Conservation (phyloP, 371 early-diverging fungal genomes). For the Capniomyces stellatus region DNA sequence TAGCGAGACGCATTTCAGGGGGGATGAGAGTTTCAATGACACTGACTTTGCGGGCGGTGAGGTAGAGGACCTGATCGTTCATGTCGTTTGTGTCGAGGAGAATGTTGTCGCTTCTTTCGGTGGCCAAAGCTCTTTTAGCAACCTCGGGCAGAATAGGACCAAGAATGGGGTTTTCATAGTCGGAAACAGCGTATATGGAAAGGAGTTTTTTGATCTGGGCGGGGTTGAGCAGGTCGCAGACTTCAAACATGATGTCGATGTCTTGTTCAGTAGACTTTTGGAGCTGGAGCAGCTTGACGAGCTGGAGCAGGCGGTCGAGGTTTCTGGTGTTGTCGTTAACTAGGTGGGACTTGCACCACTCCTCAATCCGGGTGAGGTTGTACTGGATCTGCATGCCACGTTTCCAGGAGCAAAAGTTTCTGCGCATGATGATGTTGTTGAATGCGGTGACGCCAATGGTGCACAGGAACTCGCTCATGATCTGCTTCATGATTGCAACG, state of each 20-base stretch:
- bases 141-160: constrained; percentile 82
- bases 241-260: constrained; percentile 86
- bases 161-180: constrained; percentile 72
- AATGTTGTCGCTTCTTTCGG: constrained; percentile 69
- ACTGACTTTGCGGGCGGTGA: constrained; percentile 26
- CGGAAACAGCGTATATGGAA: constrained; percentile 41
- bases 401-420: constrained; percentile 76
- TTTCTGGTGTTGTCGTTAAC: constrained; percentile 76
- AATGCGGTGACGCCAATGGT: constrained; percentile 82
- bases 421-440: constrained; percentile 85
- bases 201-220: constrained; percentile 90
- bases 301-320: constrained; percentile 80
- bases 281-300: constrained; percentile 84
- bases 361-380: constrained; percentile 85
- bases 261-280: constrained; percentile 81
- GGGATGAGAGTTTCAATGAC: constrained; percentile 30
- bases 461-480: constrained; percentile 73
- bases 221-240: constrained; percentile 83
- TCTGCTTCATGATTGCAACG: constrained; percentile 49
- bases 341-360: constrained; percentile 91
- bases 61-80: constrained; percentile 36
- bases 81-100: constrained; percentile 66
- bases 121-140: constrained; percentile 58
- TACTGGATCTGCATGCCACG: constrained; percentile 95
- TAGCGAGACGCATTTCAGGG: constrained; percentile 17